Evolutionary conservation across 139 green algal species (phyloP), one percentile per base, ranked within the genome.

Genomic region (Dunaliella sp.): DNA sequence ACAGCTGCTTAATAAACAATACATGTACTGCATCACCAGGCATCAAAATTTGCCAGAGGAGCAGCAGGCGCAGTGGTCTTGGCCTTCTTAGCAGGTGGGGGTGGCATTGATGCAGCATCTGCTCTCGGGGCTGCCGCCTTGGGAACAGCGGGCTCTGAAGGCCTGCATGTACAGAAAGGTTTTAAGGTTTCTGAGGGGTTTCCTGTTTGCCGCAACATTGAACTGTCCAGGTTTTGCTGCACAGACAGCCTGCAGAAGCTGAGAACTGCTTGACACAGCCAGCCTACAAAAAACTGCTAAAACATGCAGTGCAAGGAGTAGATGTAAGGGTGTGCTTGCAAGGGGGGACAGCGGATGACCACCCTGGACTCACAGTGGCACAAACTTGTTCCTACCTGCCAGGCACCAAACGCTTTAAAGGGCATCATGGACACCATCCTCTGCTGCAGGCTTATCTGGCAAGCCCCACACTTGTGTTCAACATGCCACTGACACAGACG

Each of bases 11-110:
- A n/a, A n/a, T n/a, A n/a, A n/a, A n/a, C n/a, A n/a, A n/a, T n/a
- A n/a, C n/a, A n/a, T n/a, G 77, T 34, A 82, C 3, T 25, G 32
- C 31, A 84, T 84, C 38, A 97, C 94, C 94, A 97, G 0, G 85
- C 89, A 57, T 95, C 93, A 90, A 97, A 97, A 73, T 96, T 96
- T 0, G 89, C 90, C 82, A 93, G 93, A 0, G 84, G 82, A 12
- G 77, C 37, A 22, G 1, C 78, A 26, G 36, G 36, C 1, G 77
- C 77, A 0, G 85, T 76, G 21, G 84, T 77, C 84, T 94, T 95
- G 1, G 85, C 48, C 83, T 94, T 94, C 87, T 95, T 96, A 2
- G 81, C 80, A 26, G 90, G 57, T 72, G 90, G 91, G 34, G 38
- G 38, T 28, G 76, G 72, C 30, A 83, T 80, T 21, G 33, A 80